These are phyloP conservation scores for Colletotrichum sp. DNA, from an alignment of 2,329 filamentous ascomycete species.

Conservation along the genomic window DNA sequence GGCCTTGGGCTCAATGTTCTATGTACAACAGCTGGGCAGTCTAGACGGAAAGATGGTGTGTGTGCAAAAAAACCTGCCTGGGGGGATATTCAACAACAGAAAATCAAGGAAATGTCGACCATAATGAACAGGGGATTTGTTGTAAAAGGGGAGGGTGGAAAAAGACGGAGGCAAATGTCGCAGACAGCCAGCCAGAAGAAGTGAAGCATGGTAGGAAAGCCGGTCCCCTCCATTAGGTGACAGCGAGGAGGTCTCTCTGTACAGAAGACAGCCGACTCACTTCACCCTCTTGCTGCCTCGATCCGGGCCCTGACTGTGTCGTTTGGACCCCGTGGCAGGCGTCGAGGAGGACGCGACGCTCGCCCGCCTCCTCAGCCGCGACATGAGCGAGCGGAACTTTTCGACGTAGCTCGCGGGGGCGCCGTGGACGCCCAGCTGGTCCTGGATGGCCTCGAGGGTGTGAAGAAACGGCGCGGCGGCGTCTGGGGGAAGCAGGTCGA, in stretches of 20 bases:
- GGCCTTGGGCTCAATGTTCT: neutral
- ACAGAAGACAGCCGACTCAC: conserved; percentile 24
- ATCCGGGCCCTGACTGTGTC: conserved; percentile 29
- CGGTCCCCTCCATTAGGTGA: neutral
- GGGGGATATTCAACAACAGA: neutral
- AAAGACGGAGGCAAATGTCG: neutral
- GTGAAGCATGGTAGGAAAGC: neutral
- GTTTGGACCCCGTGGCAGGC: conserved; percentile 34
- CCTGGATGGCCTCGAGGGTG: conserved; percentile 37
- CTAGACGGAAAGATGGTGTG: neutral
- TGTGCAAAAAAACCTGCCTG: neutral
- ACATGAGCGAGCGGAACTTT: conserved; percentile 36
- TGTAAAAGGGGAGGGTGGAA: neutral
- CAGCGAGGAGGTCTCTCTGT: neutral
- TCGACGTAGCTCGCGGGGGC: conserved; percentile 40
- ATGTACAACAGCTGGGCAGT: neutral
- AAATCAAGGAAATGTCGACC: neutral
- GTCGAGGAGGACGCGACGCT: conserved; percentile 20
- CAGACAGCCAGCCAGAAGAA: neutral
- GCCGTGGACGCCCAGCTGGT: conserved; percentile 35
- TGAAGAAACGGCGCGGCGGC: conserved; percentile 48
- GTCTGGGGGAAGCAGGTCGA: conserved; percentile 46
- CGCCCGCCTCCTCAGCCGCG: conserved; percentile 29
- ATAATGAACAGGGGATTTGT: neutral
- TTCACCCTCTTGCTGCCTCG: conserved; percentile 38